Evolutionary conservation across 805 yeast species (phyloP).

Genomic region (Yarrowia sp.): DNA sequence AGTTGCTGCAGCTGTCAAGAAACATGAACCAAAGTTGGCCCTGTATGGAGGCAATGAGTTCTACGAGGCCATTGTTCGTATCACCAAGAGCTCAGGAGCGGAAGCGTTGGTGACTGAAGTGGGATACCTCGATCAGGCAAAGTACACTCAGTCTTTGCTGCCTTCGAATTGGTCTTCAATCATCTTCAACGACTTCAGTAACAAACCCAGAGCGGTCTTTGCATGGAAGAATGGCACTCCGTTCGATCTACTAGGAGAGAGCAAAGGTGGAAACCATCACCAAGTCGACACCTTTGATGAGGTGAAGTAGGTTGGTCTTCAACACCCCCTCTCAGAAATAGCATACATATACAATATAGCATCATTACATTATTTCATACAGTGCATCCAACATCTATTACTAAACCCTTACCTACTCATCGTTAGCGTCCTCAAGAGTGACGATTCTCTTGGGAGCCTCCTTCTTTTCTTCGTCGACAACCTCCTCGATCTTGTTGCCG

Average conservation of each 20-base stretch:
- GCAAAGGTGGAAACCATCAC: background rate
- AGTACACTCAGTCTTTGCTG: constrained; percentile 17
- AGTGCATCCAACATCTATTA: constrained; percentile 19
- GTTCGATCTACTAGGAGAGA: constrained; percentile 7
- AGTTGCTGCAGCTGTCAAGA: constrained; percentile 23
- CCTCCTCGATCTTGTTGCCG: constrained; percentile 17
- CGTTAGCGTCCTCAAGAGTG: constrained; percentile 39
- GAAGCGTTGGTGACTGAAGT: constrained; percentile 14
- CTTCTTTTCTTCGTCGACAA: constrained; percentile 9
- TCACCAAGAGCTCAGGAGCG: constrained; percentile 2
- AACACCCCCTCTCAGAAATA: no score
- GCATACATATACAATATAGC: background rate
- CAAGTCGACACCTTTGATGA: background rate
- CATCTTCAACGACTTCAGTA: constrained; percentile 8
- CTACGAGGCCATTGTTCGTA: constrained; percentile 12
- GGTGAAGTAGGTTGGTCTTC: no score
- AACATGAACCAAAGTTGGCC: constrained; percentile 32
- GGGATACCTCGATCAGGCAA: constrained; percentile 34
- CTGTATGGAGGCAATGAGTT: constrained; percentile 37
- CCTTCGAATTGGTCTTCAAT: constrained; percentile 17
- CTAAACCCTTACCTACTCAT: constrained; percentile 11
- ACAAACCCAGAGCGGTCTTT: constrained; percentile 19
- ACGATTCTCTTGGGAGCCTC: constrained; percentile 38
- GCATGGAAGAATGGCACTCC: constrained; percentile 33
- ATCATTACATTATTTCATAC: background rate